phyloP scores from a whole-genome alignment of 306 rosid genomes.

The Glycyrrhiza uralensis region DNA sequence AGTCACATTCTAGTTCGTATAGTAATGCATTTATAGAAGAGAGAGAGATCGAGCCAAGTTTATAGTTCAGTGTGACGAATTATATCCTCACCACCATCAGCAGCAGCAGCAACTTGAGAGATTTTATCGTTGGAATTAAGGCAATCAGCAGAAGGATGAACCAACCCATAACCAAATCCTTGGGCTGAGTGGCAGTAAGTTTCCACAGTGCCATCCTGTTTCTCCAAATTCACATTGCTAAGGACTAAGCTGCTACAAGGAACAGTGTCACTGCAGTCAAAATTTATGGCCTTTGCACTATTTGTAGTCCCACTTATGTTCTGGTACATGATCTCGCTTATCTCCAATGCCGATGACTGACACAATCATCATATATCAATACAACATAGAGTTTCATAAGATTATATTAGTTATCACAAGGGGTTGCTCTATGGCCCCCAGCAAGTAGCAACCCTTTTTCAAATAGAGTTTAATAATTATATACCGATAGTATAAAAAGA shows the following conservation, averaged over 20 bases:
- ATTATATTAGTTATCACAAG: too few species aligned
- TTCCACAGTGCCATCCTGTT: constrained; percentile 79
- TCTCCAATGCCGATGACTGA: constrained; percentile 75
- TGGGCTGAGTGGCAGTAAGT: constrained; percentile 90
- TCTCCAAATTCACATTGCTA: constrained; percentile 75
- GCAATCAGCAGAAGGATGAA: constrained; percentile 97
- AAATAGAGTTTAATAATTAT: too few species aligned
- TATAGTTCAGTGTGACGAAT: constrained; percentile 71
- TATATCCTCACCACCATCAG: constrained; percentile 11
- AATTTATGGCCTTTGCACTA: constrained; percentile 81
- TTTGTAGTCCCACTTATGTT: constrained; percentile 78
- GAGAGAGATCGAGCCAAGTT: constrained; percentile 3
- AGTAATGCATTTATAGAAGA: constrained; percentile 14
- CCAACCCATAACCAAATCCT: constrained; percentile 71
- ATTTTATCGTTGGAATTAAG: constrained; percentile 60
- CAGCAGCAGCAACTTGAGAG: constrained; percentile 22
- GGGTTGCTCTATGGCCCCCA: too few species aligned
- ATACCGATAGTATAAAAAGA: too few species aligned
- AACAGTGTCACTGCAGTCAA: constrained; percentile 81
- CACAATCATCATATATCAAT: neutral
- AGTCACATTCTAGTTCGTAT: too few species aligned
- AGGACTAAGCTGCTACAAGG: constrained; percentile 84
- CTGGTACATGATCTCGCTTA: constrained; percentile 70
- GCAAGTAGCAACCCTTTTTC: too few species aligned
- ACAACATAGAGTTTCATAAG: too few species aligned